A percentile compares a stretch with the other conserved stretches of the same genome.
Conservation (phyloP, 257 asterid genomes). For the Przewalskia tangutica region DNA sequence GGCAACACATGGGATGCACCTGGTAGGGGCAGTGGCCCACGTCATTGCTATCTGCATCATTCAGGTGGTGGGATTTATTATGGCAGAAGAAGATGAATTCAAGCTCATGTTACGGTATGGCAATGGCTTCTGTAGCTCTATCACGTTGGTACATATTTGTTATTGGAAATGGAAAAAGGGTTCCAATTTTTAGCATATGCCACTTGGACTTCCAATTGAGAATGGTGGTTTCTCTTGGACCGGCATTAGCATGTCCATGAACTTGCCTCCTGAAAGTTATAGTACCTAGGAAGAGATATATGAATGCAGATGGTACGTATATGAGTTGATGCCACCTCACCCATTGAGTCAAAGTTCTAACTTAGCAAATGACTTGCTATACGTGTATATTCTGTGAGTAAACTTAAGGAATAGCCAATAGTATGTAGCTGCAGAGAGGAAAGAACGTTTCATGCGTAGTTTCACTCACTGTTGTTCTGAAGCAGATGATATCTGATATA, state of each 20-base stretch:
- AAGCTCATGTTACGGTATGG: not conserved
- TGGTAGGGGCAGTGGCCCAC: slow-evolving; percentile 51
- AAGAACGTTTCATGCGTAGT: not conserved
- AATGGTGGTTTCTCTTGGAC: not conserved
- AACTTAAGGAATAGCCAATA: not conserved
- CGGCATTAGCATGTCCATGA: not conserved
- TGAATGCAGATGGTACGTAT: not conserved
- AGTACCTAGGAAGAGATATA: not conserved
- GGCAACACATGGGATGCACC: slow-evolving; percentile 72
- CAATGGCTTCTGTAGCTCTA: not conserved
- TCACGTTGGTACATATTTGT: not conserved
- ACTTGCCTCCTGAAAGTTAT: not conserved
- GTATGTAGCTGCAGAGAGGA: not conserved
- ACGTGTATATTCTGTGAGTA: not conserved
- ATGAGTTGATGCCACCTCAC: not conserved
- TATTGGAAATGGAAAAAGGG: not conserved
- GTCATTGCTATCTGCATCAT: slow-evolving; percentile 56
- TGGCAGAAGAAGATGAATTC: slow-evolving; percentile 55
- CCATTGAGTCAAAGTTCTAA: not conserved
- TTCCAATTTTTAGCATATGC: not conserved
- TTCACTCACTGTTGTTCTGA: not conserved
- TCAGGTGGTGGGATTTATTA: slow-evolving; percentile 82
- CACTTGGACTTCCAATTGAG: not conserved
- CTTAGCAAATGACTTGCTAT: not conserved
- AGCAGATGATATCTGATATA: not conserved